These are phyloP conservation scores for Halocafeteria seosinensis DNA, from an alignment of 108 stramenopile species.

Conservation along the genomic window DNA sequence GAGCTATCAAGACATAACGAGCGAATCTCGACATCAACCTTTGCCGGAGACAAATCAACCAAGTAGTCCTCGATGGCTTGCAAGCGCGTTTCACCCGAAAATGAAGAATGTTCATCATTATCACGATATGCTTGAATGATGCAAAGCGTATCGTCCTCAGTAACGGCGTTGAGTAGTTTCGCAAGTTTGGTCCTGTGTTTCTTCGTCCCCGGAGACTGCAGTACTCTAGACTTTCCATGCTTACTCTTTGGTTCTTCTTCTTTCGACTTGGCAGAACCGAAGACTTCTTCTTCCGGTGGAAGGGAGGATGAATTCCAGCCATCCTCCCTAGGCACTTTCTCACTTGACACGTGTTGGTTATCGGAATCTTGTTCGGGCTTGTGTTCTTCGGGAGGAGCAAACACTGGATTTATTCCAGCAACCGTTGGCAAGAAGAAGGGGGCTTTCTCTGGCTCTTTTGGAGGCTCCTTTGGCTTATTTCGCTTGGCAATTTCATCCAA, in stretches of 20 bases:
- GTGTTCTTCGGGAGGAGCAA: slow-evolving; percentile 7
- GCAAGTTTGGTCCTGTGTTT: not conserved
- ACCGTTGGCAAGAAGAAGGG: slow-evolving; percentile 88
- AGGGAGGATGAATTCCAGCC: not conserved
- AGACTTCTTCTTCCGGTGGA: too few species aligned
- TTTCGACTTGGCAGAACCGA: too few species aligned
- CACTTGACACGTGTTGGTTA: not conserved
- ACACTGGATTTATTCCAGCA: slow-evolving; percentile 24
- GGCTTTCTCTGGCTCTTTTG: slow-evolving; percentile 70
- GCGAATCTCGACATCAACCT: not conserved
- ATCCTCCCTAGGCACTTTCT: not conserved
- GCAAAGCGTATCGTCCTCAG: not conserved
- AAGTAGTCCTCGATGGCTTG: not conserved
- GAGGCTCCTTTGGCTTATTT: slow-evolving; percentile 77
- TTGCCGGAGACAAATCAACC: not conserved
- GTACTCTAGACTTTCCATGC: too few species aligned
- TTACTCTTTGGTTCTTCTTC: too few species aligned
- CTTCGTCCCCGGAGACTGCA: not conserved
- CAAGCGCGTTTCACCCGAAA: not conserved
- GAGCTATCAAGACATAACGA: not conserved
- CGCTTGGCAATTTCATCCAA: slow-evolving; percentile 76
- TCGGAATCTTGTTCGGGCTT: not conserved
- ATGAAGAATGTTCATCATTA: not conserved
- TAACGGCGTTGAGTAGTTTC: not conserved
- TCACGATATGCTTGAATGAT: too few species aligned